phyloP scores from a whole-genome alignment of 164 flowering plant genomes.

The Hamamelis virginiana region DNA sequence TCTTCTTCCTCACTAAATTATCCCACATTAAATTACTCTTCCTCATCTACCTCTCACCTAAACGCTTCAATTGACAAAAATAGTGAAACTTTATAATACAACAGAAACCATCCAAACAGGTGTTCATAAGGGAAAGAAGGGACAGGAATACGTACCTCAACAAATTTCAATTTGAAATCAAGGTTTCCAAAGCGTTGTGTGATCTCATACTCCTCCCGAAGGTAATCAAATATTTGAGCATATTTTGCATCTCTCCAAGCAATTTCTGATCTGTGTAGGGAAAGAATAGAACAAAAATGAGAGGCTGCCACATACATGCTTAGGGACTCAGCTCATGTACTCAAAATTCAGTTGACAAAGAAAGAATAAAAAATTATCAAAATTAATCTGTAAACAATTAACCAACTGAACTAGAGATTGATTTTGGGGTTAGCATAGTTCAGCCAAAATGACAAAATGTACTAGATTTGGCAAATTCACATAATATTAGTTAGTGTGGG shows the following conservation, averaged over 20 bases:
- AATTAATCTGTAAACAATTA: not conserved
- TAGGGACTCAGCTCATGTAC: not conserved
- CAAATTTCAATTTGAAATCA: slow-evolving; percentile 81
- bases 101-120: not conserved
- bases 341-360: not conserved
- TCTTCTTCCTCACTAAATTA: not conserved
- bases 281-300: not conserved
- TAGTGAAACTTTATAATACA: not conserved
- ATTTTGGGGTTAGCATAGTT: too few relatives aligned
- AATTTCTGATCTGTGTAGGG: slow-evolving; percentile 75
- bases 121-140: not conserved
- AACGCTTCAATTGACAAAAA: not conserved
- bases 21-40: too few relatives aligned
- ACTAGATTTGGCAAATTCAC: too few relatives aligned
- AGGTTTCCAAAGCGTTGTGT: slow-evolving; percentile 85
- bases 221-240: slow-evolving; percentile 82
- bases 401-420: too few relatives aligned
- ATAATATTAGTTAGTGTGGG: not conserved
- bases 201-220: slow-evolving; percentile 88
- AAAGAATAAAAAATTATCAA: not conserved
- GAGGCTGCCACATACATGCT: not conserved
- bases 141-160: slow-evolving; percentile 57
- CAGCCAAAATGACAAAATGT: too few relatives aligned
- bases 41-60: not conserved
- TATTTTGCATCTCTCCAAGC: slow-evolving; percentile 95